Evolutionary conservation across 495 filamentous ascomycete genomes (phyloP).

Genomic region (Xylaria longipes): DNA sequence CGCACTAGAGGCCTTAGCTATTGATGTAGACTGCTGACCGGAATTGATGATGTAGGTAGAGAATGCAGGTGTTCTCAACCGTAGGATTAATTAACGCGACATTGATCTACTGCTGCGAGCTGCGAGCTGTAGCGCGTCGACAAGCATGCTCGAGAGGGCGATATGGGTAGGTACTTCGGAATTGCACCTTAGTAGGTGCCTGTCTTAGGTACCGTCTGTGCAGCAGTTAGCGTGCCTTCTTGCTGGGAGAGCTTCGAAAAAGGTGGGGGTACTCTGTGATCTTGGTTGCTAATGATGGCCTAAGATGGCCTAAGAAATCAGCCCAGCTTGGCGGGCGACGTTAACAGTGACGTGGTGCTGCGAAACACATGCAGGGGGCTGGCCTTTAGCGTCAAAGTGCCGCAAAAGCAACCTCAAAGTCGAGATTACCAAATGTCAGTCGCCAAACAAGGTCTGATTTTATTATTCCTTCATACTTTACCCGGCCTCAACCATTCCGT

Average conservation of each 20-base stretch:
- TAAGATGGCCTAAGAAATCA: neutral
- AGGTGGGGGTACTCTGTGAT: neutral
- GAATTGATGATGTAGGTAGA: constrained; percentile 2
- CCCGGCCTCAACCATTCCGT: constrained; percentile 5
- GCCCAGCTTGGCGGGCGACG: neutral
- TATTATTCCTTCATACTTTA: neutral
- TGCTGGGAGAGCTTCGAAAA: constrained; percentile 1
- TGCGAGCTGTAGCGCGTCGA: neutral
- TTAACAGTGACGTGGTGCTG: constrained; percentile 14
- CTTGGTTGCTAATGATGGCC: neutral
- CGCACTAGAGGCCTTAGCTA: too few species aligned
- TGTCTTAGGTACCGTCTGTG: neutral
- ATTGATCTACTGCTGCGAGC: neutral
- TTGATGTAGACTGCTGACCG: neutral
- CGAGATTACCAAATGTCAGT: neutral
- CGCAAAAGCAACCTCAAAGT: constrained; percentile 17
- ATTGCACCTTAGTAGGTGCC: neutral
- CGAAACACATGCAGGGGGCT: neutral
- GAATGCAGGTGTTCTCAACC: too few species aligned
- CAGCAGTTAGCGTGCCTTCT: constrained; percentile 2
- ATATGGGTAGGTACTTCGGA: neutral
- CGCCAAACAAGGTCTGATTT: constrained; percentile 13
- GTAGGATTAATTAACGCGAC: constrained; percentile 14
- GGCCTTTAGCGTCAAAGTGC: constrained; percentile 14
- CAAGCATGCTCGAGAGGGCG: neutral